These are phyloP conservation scores for Dipteronia sinensis DNA, from an alignment of 345 rosid species.

Conservation along the genomic window DNA sequence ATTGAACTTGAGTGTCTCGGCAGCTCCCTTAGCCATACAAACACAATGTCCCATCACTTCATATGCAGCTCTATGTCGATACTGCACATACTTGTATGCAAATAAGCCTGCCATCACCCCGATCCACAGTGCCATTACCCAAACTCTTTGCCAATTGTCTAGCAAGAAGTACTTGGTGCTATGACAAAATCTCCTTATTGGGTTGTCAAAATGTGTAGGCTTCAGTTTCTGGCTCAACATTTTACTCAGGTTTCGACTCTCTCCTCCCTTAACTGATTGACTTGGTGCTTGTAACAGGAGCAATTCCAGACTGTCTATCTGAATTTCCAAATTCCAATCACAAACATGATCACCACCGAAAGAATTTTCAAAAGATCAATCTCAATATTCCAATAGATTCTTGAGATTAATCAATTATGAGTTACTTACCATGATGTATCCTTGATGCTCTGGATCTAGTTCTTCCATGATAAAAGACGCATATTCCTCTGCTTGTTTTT, in stretches of 20 bases:
- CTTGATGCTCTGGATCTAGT: conserved; percentile 68
- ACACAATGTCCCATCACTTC: conserved; percentile 71
- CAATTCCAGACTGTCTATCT: conserved; percentile 68
- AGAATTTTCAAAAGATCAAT: not conserved
- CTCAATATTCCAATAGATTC: too few species aligned
- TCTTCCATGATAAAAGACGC: conserved; percentile 88
- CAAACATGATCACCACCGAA: not conserved
- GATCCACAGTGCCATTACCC: conserved; percentile 72
- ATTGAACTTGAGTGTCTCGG: conserved; percentile 66
- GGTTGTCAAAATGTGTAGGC: conserved; percentile 53
- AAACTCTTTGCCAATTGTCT: conserved; percentile 79
- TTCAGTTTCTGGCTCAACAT: conserved; percentile 78
- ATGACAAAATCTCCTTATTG: conserved; percentile 43
- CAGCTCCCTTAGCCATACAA: conserved; percentile 82
- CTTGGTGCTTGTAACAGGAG: conserved; percentile 61
- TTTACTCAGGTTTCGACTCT: conserved; percentile 66
- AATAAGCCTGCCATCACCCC: conserved; percentile 60
- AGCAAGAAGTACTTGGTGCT: conserved; percentile 50
- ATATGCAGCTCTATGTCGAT: conserved; percentile 50
- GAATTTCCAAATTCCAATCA: conserved; percentile 25
- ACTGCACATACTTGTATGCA: conserved; percentile 57
- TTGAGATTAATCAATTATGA: not conserved
- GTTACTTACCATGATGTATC: conserved; percentile 67
- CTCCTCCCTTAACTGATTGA: conserved; percentile 53
- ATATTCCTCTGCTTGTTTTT: conserved; percentile 79